Percentiles rank a stretch among this genome's conserved stretches.
These are phyloP conservation scores for Diatrype stigma DNA, from an alignment of 2,329 filamentous ascomycete genomes.

Conservation along the genomic window DNA sequence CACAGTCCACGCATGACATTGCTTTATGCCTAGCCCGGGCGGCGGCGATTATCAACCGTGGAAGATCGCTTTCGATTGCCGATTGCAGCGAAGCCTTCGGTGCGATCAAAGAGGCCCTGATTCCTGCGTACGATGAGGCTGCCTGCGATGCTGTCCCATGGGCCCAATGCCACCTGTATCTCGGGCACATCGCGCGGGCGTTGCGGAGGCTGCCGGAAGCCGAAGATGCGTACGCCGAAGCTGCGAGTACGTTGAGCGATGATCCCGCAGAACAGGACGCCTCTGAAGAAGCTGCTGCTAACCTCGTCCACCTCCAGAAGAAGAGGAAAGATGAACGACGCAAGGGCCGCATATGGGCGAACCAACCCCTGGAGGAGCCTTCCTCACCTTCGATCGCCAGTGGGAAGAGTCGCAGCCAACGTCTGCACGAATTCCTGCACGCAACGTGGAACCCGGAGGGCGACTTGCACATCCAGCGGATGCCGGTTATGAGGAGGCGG, in stretches of 20 bases:
- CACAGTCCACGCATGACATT: neutral
- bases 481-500: too few relatives aligned
- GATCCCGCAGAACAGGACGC: neutral
- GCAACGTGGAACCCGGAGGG: too few relatives aligned
- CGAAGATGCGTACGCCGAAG: neutral
- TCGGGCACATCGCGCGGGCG: neutral
- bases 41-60: neutral
- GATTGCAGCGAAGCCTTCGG: neutral
- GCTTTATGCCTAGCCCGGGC: neutral
- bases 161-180: neutral
- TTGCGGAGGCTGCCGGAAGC: neutral
- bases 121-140: neutral
- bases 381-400: neutral
- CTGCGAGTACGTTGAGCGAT: neutral
- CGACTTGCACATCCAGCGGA: too few relatives aligned
- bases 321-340: neutral
- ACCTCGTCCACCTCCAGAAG: neutral
- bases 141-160: neutral
- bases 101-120: neutral
- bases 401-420: neutral
- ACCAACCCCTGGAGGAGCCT: neutral
- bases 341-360: neutral
- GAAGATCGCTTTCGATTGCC: neutral
- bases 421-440: neutral
- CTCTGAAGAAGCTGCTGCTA: neutral